Conservation (phyloP, 129 eudicot genomes). For the Flaveria brownii region DNA sequence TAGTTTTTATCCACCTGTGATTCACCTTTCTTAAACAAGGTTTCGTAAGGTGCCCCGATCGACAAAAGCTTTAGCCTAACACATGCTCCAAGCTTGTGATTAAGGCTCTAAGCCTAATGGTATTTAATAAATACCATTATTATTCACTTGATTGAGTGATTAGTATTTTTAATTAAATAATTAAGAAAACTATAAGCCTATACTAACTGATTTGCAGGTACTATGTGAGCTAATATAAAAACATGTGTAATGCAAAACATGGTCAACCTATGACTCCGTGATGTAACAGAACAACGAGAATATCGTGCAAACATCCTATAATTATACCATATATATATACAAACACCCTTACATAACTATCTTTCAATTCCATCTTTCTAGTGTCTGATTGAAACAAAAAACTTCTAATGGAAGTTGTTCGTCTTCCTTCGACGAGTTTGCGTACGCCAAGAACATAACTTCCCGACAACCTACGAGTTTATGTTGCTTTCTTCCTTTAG, state of each 20-base stretch:
- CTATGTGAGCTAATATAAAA: neutral
- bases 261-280: slow-evolving; percentile 28
- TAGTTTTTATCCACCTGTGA: no score
- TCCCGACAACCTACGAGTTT: slow-evolving; percentile 16
- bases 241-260: slow-evolving; percentile 19
- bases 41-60: no score
- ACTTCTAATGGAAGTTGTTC: slow-evolving; percentile 30
- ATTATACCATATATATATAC: slow-evolving; percentile 28
- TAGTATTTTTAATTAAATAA: neutral
- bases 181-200: neutral
- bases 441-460: slow-evolving; percentile 17
- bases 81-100: no score
- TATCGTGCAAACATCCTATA: slow-evolving; percentile 35
- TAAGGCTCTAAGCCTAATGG: no score
- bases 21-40: no score
- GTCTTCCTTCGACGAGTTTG: slow-evolving; percentile 21
- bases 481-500: slow-evolving; percentile 10
- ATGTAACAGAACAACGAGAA: slow-evolving; percentile 31
- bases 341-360: slow-evolving; percentile 26
- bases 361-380: slow-evolving; percentile 10
- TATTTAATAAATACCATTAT: no score
- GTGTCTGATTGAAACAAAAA: slow-evolving; percentile 6
- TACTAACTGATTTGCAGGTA: slow-evolving; percentile 16
- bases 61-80: no score
- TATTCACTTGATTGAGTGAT: neutral